Percentiles rank a stretch among this genome's conserved stretches.
Evolutionary conservation across 2,329 filamentous ascomycete species (phyloP).

Genomic region (Periconia macrospinosa): DNA sequence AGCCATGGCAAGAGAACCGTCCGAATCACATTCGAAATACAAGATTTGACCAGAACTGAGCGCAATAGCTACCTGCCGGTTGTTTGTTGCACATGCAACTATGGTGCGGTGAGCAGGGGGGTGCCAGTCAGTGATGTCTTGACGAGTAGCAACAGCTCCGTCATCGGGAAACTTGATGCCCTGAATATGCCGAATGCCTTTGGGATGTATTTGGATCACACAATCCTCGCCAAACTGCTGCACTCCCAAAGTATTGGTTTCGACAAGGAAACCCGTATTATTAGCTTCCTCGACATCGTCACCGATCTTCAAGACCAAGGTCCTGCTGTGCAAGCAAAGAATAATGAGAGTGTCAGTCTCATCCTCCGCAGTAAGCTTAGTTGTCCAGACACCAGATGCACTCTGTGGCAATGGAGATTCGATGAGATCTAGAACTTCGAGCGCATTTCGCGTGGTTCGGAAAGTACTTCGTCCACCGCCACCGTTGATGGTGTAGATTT

Average conservation of each 20-base stretch:
- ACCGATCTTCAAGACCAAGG: conserved; percentile 89
- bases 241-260: conserved; percentile 85
- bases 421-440: conserved; percentile 94
- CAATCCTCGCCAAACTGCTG: conserved; percentile 94
- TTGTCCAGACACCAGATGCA: conserved; percentile 94
- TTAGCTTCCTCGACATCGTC: conserved; percentile 96
- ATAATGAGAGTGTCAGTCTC: conserved; percentile 93
- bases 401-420: conserved; percentile 86
- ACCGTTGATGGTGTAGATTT: conserved; percentile 92
- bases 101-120: conserved; percentile 93
- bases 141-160: conserved; percentile 33
- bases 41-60: conserved; percentile 95
- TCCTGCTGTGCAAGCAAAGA: conserved; percentile 88
- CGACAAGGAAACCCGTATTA: conserved; percentile 88
- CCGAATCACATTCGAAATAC: conserved; percentile 95
- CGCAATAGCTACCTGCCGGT: conserved; percentile 88
- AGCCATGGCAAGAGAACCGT: conserved; percentile 89
- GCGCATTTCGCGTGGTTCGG: conserved; percentile 85
- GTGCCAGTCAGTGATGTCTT: conserved; percentile 88
- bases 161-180: conserved; percentile 51
- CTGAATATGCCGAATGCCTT: conserved; percentile 88
- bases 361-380: conserved; percentile 79
- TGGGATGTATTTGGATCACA: conserved; percentile 92
- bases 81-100: conserved; percentile 90
- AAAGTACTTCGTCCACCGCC: conserved; percentile 88